Evolutionary conservation across 140 eudicot genomes (phyloP), one percentile per base, ranked within the genome.

Genomic region (Oenanthe javanica): DNA sequence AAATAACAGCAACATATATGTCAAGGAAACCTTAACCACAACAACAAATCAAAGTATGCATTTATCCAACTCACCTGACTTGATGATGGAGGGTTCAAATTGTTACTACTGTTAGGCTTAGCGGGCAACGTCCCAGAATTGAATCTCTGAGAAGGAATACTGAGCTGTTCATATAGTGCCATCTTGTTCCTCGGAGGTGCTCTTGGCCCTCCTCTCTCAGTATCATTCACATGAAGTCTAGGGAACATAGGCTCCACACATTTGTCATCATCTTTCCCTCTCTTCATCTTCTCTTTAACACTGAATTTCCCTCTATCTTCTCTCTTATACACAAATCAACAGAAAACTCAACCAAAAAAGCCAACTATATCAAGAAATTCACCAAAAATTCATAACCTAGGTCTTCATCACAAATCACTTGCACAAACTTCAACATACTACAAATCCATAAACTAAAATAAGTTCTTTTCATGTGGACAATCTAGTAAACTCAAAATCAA

Each of bases 101-200:
- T 83, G 38, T 77, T 52, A 31, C 82, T 64, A 47, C 76, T 73
- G 66, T 40, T 82, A 1, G 82, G 77, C n/a, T 81, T 82, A 36
- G 57, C 13, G 12, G 91, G 81, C 84, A 66, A 23, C n/a, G 48
- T 79, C 47, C 85, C 88, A 27, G 86, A 78, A 80, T 82, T 89
- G 72, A 85, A 90, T 86, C 97, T 89, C 84, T 92, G 97, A 11
- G 97, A 92, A 80, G 99, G 97, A 45, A 92, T 89, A 61, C 97
- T 95, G 73, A 95, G 97, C 82, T 95, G 99, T 82, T 95, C 99
- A 86, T 91, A 95, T 63, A 95, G 96, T 55, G 99, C 99, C 97
- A 95, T 95, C 90, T 94, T 94, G 84, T 94, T 94, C 82, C 99
- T 91, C 42, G 99, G 99, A 80, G 99, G 99, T 78, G 97, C 99